Conservation (phyloP, 2,329 filamentous ascomycete genomes). For the Cercospora sp. region DNA sequence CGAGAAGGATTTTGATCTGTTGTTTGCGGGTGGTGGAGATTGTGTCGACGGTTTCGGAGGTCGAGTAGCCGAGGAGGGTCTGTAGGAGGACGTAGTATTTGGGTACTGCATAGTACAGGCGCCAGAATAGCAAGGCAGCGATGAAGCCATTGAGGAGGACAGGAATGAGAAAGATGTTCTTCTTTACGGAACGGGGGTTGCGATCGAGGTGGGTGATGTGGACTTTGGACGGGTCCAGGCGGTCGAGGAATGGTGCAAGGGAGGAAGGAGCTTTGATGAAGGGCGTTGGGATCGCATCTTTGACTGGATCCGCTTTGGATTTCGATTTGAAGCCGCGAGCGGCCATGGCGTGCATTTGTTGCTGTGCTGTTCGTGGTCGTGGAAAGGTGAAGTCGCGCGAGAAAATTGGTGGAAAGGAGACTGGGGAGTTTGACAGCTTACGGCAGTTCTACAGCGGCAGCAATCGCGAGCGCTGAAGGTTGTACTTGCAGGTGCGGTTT, state of each 20-base stretch:
- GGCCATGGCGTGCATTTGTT: neutral
- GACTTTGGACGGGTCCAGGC: constrained; percentile 67
- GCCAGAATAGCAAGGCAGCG: constrained; percentile 63
- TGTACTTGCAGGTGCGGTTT: neutral
- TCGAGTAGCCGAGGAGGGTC: constrained; percentile 65
- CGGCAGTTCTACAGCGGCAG: neutral
- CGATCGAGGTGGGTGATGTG: constrained; percentile 84
- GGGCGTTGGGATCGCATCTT: constrained; percentile 47
- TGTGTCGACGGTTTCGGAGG: constrained; percentile 66
- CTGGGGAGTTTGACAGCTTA: neutral
- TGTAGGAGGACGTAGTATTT: constrained; percentile 70
- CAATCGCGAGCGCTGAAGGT: neutral
- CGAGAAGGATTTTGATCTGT: constrained; percentile 58
- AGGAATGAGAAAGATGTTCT: constrained; percentile 79
- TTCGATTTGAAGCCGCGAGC: constrained; percentile 5
- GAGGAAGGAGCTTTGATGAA: constrained; percentile 67
- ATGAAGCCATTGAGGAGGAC: constrained; percentile 73
- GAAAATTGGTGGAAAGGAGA: neutral
- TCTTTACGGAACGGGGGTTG: constrained; percentile 70
- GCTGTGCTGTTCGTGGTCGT: constrained; percentile 4
- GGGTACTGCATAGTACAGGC: constrained; percentile 67
- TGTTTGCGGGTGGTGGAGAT: constrained; percentile 57
- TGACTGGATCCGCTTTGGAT: neutral
- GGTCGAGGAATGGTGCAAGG: constrained; percentile 65
- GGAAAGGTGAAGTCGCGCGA: neutral